Percentiles rank a stretch among this genome's conserved stretches.
Conservation (phyloP, 257 asterid genomes). For the Catharanthus roseus region DNA sequence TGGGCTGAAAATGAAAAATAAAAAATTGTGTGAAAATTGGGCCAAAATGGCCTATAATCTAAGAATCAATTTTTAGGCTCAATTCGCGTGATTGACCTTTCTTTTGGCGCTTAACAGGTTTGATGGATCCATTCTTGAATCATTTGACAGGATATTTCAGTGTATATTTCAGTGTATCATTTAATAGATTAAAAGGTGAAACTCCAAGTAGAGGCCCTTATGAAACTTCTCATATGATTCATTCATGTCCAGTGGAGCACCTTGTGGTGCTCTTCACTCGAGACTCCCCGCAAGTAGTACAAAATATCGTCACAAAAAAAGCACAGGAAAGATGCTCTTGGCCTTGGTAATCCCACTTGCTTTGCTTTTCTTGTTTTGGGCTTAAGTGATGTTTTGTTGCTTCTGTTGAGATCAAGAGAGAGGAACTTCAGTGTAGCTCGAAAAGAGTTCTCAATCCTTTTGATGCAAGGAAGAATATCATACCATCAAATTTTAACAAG, state of each 20-base stretch:
- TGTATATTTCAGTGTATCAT: no score
- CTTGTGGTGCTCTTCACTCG: constrained; percentile 7
- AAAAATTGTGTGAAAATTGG: no score
- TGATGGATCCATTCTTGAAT: constrained; percentile 16
- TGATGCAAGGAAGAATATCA: constrained; percentile 16
- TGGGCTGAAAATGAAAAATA: no score
- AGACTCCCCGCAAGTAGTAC: background rate
- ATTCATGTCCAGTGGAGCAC: constrained; percentile 12
- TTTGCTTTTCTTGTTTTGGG: no score
- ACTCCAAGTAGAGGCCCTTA: constrained; percentile 17
- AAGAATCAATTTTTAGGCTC: constrained; percentile 11
- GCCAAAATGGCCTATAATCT: no score
- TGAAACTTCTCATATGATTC: constrained; percentile 15
- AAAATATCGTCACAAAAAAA: background rate
- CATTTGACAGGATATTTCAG: constrained; percentile 12
- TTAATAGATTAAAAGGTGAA: constrained; percentile 15
- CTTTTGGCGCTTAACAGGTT: constrained; percentile 8
- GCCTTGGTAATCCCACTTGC: no score
- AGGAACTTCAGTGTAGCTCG: no score
- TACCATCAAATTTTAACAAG: constrained; percentile 19
- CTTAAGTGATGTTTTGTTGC: no score
- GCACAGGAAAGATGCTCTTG: no score
- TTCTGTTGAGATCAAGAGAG: no score
- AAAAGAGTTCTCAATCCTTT: no score
- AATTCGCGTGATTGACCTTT: constrained; percentile 12